These are phyloP conservation scores for Xerocomus subilludens DNA, from an alignment of 1,284 basidiomycete species.

Conservation along the genomic window DNA sequence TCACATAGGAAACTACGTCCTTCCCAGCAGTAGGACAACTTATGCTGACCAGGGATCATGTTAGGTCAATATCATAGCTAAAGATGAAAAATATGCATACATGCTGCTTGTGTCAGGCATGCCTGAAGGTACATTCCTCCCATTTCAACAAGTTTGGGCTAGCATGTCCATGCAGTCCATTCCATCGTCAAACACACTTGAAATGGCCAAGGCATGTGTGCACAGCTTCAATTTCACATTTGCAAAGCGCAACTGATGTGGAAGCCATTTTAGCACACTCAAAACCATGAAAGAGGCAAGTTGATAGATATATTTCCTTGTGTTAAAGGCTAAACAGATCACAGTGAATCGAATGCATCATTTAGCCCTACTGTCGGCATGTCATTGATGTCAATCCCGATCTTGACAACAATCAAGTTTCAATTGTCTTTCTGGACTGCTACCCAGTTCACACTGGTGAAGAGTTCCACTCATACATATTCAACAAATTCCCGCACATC, in stretches of 20 bases:
- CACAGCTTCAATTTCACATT: slow-evolving; percentile 43
- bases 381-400: slow-evolving; percentile 24
- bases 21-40: slow-evolving; percentile 39
- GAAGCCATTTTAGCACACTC: slow-evolving; percentile 41
- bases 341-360: slow-evolving; percentile 37
- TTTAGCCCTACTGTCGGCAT: slow-evolving; percentile 31
- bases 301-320: neutral
- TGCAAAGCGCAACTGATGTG: slow-evolving; percentile 35
- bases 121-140: slow-evolving; percentile 43
- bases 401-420: slow-evolving; percentile 10
- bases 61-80: slow-evolving; percentile 48
- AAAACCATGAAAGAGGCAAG: too few relatives aligned
- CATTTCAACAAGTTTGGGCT: slow-evolving; percentile 50
- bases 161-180: slow-evolving; percentile 38
- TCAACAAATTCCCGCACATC: slow-evolving; percentile 3
- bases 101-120: slow-evolving; percentile 46
- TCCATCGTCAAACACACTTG: slow-evolving; percentile 30
- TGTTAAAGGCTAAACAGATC: slow-evolving; percentile 19
- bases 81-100: slow-evolving; percentile 51
- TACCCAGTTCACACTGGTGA: neutral
- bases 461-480: slow-evolving; percentile 16
- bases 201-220: slow-evolving; percentile 35
- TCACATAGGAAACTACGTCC: slow-evolving; percentile 41
- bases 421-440: slow-evolving; percentile 13
- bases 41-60: slow-evolving; percentile 37